These are phyloP conservation scores for Pseudocercospora macadamiae DNA, from an alignment of 2,329 filamentous ascomycete species.

Conservation along the genomic window DNA sequence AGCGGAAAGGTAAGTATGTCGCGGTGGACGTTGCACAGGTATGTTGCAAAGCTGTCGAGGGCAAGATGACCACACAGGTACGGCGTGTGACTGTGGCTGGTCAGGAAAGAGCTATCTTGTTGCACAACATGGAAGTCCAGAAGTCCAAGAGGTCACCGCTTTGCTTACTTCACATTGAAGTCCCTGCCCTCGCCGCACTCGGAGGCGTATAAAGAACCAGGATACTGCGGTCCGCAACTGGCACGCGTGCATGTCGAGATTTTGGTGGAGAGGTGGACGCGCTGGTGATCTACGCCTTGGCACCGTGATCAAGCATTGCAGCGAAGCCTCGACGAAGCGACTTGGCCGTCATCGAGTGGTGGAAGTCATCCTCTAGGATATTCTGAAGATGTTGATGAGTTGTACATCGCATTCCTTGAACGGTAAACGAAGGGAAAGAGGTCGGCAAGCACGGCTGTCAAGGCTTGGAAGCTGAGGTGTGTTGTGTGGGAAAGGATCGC, in stretches of 20 bases:
- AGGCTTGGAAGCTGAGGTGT: not conserved
- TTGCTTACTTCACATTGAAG: too few relatives aligned
- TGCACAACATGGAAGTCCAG: too few relatives aligned
- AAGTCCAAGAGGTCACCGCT: too few relatives aligned
- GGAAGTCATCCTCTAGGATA: too few relatives aligned
- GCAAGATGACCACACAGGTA: not conserved
- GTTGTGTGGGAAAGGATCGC: too few relatives aligned
- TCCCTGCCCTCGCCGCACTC: too few relatives aligned
- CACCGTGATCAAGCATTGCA: not conserved
- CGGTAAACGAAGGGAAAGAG: not conserved
- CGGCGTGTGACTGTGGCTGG: not conserved
- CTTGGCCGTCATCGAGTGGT: not conserved
- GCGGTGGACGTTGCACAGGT: too few relatives aligned
- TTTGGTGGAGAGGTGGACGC: too few relatives aligned
- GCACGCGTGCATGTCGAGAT: not conserved
- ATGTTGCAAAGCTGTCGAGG: not conserved
- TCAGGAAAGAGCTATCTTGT: not conserved
- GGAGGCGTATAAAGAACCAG: not conserved
- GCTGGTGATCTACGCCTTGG: not conserved
- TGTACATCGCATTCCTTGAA: too few relatives aligned
- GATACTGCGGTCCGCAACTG: too few relatives aligned
- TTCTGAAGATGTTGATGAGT: not conserved
- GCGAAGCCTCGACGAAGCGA: not conserved
- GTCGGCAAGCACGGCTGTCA: not conserved
- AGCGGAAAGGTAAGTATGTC: too few relatives aligned